These are phyloP conservation scores for Clonostachys chloroleuca DNA, from an alignment of 2,329 filamentous ascomycete species.

Conservation along the genomic window DNA sequence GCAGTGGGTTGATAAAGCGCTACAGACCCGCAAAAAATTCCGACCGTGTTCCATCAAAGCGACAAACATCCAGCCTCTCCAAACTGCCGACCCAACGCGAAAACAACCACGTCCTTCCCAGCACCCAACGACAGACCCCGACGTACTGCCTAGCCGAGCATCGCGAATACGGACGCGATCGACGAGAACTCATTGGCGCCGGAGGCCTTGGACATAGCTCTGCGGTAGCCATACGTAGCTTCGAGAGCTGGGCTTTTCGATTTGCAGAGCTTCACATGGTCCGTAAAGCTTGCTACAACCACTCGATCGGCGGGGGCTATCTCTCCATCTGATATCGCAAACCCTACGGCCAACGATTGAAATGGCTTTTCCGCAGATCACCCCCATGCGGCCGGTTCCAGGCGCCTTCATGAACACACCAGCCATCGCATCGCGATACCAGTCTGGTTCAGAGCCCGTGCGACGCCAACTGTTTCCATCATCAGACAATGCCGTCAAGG, in stretches of 20 bases:
- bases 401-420: constrained; percentile 76
- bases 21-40: neutral
- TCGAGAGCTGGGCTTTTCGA: too few relatives aligned
- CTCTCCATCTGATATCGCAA: neutral
- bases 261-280: too few relatives aligned
- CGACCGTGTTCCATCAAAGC: constrained; percentile 1
- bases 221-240: too few relatives aligned
- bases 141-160: neutral
- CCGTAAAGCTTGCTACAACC: neutral
- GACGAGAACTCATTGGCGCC: neutral
- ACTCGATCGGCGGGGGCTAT: neutral
- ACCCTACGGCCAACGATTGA: constrained; percentile 4
- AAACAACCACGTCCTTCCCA: neutral
- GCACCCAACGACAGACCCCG: too few relatives aligned
- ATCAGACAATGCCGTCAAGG: constrained; percentile 11
- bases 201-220: too few relatives aligned
- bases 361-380: constrained; percentile 54
- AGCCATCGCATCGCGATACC: constrained; percentile 48
- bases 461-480: constrained; percentile 45
- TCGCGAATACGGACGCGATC: neutral
- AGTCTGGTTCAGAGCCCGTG: constrained; percentile 36
- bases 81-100: neutral
- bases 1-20: too few relatives aligned
- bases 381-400: constrained; percentile 68
- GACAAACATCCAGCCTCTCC: neutral